phyloP scores from a whole-genome alignment of 192 early-diverging fungal species.

The Backusella westeae region DNA sequence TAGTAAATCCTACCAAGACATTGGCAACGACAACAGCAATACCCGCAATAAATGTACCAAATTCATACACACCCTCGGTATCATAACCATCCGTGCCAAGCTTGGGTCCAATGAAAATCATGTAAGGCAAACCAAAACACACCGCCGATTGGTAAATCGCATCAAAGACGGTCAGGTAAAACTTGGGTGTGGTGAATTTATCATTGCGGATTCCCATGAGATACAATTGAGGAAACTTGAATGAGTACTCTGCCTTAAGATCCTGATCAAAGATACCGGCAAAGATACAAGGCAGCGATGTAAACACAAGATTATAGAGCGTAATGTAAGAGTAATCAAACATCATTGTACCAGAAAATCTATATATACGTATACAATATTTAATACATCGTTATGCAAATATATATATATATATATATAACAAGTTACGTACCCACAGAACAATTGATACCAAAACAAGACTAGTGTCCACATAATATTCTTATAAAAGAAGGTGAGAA shows the following conservation, averaged over 20 bases:
- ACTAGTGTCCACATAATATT: slow-evolving; percentile 70
- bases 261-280: slow-evolving; percentile 77
- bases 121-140: slow-evolving; percentile 59
- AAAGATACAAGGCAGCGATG: slow-evolving; percentile 67
- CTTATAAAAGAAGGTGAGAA: slow-evolving; percentile 74
- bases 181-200: slow-evolving; percentile 60
- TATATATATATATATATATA: no score
- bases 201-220: slow-evolving; percentile 56
- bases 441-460: slow-evolving; percentile 80
- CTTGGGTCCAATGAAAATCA: slow-evolving; percentile 46
- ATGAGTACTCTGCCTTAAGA: slow-evolving; percentile 53
- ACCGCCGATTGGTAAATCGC: slow-evolving; percentile 65
- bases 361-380: slow-evolving; percentile 5
- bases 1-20: slow-evolving; percentile 75
- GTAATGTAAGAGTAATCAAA: slow-evolving; percentile 80
- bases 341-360: slow-evolving; percentile 66
- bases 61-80: slow-evolving; percentile 59
- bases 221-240: slow-evolving; percentile 74
- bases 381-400: no score
- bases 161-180: slow-evolving; percentile 59
- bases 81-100: slow-evolving; percentile 35
- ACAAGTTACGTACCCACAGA: slow-evolving; percentile 59
- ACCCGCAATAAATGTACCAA: slow-evolving; percentile 75
- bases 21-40: slow-evolving; percentile 76
- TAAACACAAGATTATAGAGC: slow-evolving; percentile 80